phyloP scores from a whole-genome alignment of 352 stramenopile genomes.

The Phytophthora cactorum region DNA sequence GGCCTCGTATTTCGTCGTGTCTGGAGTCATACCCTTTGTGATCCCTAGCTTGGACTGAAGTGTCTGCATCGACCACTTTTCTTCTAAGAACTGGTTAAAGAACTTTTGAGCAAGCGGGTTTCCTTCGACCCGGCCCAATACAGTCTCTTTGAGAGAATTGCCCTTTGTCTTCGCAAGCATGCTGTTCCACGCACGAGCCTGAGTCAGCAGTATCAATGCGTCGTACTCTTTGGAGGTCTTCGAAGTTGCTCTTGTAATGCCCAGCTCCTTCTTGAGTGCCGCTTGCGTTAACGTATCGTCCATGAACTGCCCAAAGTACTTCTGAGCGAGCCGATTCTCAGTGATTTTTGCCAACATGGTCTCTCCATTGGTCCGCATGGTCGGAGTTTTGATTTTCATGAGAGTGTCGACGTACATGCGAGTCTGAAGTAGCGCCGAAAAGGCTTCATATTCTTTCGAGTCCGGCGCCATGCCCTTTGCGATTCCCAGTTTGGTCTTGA shows the following conservation, averaged over 20 bases:
- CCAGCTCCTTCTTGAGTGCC: background rate
- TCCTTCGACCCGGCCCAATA: background rate
- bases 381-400: slow-evolving; percentile 2
- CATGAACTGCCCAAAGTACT: slow-evolving; percentile 7
- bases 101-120: slow-evolving; percentile 2
- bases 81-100: background rate
- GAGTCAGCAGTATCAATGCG: background rate
- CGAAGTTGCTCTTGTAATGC: background rate
- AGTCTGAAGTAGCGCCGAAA: background rate
- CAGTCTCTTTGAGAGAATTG: background rate
- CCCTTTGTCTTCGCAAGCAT: slow-evolving; percentile 1
- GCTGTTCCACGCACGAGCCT: slow-evolving; percentile 3
- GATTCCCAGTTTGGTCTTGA: slow-evolving; percentile 9
- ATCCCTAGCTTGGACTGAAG: background rate
- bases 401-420: slow-evolving; percentile 7
- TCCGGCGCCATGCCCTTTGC: background rate
- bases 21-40: background rate
- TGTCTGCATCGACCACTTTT: background rate
- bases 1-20: background rate
- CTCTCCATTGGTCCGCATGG: background rate
- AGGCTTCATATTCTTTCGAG: slow-evolving; percentile 9
- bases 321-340: slow-evolving; percentile 4
- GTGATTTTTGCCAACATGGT: background rate
- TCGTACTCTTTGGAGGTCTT: slow-evolving; percentile 3
- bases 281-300: background rate